These are phyloP conservation scores for Hypoxylon fuscum DNA, from an alignment of 495 filamentous ascomycete genomes.

Conservation along the genomic window DNA sequence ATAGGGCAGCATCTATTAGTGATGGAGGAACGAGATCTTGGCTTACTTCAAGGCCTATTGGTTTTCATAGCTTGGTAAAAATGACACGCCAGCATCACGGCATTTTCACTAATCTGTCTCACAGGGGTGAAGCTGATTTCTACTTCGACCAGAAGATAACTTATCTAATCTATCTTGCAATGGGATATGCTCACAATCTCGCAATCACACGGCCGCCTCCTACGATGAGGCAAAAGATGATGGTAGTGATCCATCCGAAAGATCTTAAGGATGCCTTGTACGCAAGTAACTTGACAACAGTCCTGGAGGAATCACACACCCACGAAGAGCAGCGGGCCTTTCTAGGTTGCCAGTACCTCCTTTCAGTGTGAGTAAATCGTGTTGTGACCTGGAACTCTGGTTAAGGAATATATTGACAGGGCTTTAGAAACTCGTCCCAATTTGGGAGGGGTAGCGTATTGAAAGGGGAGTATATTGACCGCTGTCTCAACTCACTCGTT, in stretches of 20 bases:
- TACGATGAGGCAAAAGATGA: constrained; percentile 33
- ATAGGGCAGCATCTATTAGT: constrained; percentile 44
- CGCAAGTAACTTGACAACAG: constrained; percentile 14
- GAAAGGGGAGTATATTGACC: constrained; percentile 33
- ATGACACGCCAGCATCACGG: not conserved
- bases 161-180: constrained; percentile 42
- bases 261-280: constrained; percentile 23
- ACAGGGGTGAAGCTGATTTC: constrained; percentile 36
- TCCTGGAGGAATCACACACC: constrained; percentile 33
- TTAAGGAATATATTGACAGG: not conserved
- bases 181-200: constrained; percentile 49
- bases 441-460: constrained; percentile 41
- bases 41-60: constrained; percentile 45
- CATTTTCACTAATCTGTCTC: not conserved
- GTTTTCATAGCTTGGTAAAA: constrained; percentile 45
- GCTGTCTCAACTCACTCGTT: constrained; percentile 38
- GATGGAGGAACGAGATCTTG: constrained; percentile 43
- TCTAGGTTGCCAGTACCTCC: constrained; percentile 46
- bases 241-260: constrained; percentile 24
- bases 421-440: constrained; percentile 44
- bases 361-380: constrained; percentile 39
- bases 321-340: constrained; percentile 45
- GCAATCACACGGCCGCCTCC: constrained; percentile 39
- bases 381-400: not conserved
- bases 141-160: constrained; percentile 43